Evolutionary conservation across 2,329 filamentous ascomycete species (phyloP), one percentile per base, ranked within the genome.

Genomic region (Parastagonospora avenae): DNA sequence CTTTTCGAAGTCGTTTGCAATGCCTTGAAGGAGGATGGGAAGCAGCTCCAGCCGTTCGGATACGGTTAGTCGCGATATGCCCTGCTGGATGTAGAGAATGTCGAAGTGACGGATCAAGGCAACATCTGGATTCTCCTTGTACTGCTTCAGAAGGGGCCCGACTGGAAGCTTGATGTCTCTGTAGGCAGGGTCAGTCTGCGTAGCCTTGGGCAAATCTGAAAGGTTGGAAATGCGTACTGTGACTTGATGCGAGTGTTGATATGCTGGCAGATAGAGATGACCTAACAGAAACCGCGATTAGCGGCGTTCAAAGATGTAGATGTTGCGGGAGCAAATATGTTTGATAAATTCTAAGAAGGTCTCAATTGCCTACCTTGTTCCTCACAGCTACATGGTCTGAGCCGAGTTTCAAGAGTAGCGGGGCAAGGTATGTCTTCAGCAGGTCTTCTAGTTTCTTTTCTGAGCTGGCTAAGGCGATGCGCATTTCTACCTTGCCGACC

Each of bases 81-180:
- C 94, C 68, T 96, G 91, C 66, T 95, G 90, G 32, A 97, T 89
- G 69, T 96, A 96, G 14, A 89, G 81, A 35, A 97, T 78, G 74
- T 97, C 92, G 62, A 97, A 89, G 69, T 96, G 90, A 57, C 91
- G 88, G 58, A 99, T 85, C 32, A 97, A 80, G 1, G 87, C 79
- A 10, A 87, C 88, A 33, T 85, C 57, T 15, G 62, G 80, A 32
- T 85, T 85, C 16, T 90, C 85, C 73, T 95, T 96, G 80, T 96
- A 97, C 72, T 97, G 94, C 62, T 92, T 88, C 47, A 97, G 74
- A 14, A 99, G 80, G 12, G 87, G 85, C n/a, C 85, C 83, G 10
- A 97, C 92, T 0, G 94, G 94, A 5, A 99, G 79, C 46, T 92
- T 81, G 57, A 97, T 85, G 8, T 81, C 79, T 54, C 74, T 76